Evolutionary conservation across 768 basidiomycete species (phyloP), one percentile per base, ranked within the genome.

Genomic region (Cyclocybe cylindracea): DNA sequence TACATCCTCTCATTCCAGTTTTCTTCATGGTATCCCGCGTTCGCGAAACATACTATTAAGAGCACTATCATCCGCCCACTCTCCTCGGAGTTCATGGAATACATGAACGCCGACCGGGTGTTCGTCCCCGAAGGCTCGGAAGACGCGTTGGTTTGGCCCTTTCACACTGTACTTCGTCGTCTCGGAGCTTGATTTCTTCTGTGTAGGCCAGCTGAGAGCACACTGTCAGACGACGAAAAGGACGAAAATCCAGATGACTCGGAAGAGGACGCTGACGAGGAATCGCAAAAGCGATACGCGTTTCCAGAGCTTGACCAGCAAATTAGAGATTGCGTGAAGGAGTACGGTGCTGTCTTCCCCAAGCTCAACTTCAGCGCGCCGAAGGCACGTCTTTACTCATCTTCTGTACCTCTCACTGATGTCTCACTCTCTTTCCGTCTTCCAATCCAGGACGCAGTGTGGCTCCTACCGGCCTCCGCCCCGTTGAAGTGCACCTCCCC

Each of bases 351-450:
- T 5, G 87, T 96, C 29, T 98, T 98, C 66, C 94, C 95, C 0
- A 98, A 98, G 70, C 83, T 98, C 49, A 98, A 97, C 63, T 97
- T 95, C 72, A 91, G 94, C 5, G 87, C 91, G n/a, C 95, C 95
- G 10, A 89, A 87, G 74, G 94, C 89, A 53, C 16, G 52, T 61
- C 14, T 46, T n/a, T 10, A 6, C 16, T 11, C 10, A 10, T 24
- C 9, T 39, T 39, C 33, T 35, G 7, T 14, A 31, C 16, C 38
- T 40, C 14, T 41, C 19, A 31, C 6, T 44, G 8, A 51, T 35
- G 40, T 37, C 44, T 32, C 51, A 37, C 42, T 42, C 31, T 37
- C 16, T 14, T 16, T 37, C 29, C 44, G 5, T 38, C 47, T 38
- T 32, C 32, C 13, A 1, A n/a, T 13, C 55, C 11, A 94, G 93